Evolutionary conservation across 805 yeast genomes (phyloP).

Genomic region (Priceomyces castillae): DNA sequence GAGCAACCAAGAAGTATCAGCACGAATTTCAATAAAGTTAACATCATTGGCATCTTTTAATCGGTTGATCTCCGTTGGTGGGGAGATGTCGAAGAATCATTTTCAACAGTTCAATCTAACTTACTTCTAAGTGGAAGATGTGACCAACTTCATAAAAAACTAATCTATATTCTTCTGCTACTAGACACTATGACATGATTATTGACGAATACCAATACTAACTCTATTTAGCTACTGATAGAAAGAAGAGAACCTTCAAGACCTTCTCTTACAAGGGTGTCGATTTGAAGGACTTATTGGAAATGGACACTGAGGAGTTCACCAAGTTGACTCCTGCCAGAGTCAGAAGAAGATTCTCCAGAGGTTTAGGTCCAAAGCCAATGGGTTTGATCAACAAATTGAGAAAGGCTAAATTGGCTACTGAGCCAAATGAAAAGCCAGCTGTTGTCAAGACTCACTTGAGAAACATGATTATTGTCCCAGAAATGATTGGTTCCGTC

Average conservation of each 20-base stretch:
- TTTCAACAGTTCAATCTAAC: too few species aligned
- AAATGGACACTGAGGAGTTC: constrained; percentile 94
- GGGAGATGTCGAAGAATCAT: too few species aligned
- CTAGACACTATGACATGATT: too few species aligned
- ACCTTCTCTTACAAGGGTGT: constrained; percentile 99
- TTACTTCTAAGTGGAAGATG: too few species aligned
- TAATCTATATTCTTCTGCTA: too few species aligned
- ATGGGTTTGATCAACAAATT: constrained; percentile 95
- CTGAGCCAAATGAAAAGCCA: constrained; percentile 94
- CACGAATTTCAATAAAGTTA: too few species aligned
- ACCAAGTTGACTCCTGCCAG: constrained; percentile 96
- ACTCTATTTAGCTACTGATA: constrained; percentile 39
- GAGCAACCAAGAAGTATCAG: too few species aligned
- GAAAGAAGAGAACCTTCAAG: constrained; percentile 90
- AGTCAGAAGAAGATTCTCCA: constrained; percentile 99
- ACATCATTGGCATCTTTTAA: too few species aligned
- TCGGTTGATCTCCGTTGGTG: too few species aligned
- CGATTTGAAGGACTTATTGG: constrained; percentile 90
- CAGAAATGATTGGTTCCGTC: constrained; percentile 99
- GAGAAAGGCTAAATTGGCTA: constrained; percentile 92
- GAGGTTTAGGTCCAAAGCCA: constrained; percentile 95
- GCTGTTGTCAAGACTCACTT: constrained; percentile 97
- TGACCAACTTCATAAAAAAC: too few species aligned
- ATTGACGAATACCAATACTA: too few species aligned
- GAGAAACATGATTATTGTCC: constrained; percentile 97